These are phyloP conservation scores for Rhizophora mangle DNA, from an alignment of 345 rosid genomes.

Conservation along the genomic window DNA sequence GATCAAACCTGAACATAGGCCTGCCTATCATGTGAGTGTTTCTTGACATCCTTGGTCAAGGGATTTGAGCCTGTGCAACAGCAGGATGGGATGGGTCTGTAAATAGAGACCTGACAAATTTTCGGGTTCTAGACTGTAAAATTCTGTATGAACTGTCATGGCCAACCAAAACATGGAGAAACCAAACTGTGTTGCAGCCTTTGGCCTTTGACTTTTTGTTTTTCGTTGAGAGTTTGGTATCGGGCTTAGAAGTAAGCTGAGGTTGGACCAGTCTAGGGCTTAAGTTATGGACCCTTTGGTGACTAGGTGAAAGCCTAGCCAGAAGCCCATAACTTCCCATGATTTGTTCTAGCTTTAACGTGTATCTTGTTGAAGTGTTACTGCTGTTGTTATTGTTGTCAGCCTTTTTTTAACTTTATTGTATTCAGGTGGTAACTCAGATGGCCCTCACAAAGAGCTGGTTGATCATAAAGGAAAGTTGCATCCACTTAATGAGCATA, in stretches of 20 bases:
- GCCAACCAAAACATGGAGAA: not conserved
- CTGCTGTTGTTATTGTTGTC: not conserved
- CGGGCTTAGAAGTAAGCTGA: not conserved
- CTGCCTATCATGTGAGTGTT: not conserved
- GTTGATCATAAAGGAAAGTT: constrained; percentile 46
- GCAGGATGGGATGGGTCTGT: not conserved
- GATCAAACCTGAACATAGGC: constrained; percentile 7
- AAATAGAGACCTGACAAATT: not conserved
- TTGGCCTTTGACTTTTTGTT: not conserved
- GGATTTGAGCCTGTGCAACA: not conserved
- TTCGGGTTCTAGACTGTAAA: not conserved
- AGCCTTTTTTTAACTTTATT: constrained; percentile 1
- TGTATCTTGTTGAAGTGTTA: not conserved
- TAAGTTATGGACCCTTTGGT: not conserved
- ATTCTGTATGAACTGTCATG: not conserved
- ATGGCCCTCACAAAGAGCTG: constrained; percentile 50
- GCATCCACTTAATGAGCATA: constrained; percentile 39
- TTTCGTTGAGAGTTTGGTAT: not conserved
- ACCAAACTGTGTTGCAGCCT: not conserved
- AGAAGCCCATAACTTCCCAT: not conserved
- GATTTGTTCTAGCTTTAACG: not conserved
- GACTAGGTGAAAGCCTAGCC: not conserved
- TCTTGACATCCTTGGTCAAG: not conserved
- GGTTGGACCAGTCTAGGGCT: not conserved
- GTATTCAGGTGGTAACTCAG: constrained; percentile 40